Conservation (phyloP, 768 basidiomycete species). For the Mycena rosella region DNA sequence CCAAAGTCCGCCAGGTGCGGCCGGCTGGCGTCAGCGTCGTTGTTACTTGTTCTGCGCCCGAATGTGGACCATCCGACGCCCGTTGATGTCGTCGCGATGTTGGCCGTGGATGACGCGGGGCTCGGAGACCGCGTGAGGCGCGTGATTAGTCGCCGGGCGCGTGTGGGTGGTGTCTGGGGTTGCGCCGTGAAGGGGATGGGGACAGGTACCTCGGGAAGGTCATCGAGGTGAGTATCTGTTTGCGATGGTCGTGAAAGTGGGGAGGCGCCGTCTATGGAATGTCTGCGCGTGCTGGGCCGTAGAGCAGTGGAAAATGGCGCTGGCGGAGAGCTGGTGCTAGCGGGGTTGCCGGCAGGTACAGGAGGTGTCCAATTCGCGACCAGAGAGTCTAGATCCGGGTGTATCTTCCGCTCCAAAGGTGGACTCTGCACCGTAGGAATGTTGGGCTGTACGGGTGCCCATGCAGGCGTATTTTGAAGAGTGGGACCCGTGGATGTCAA, state of each 20-base stretch:
- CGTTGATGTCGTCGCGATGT: background rate
- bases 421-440: background rate
- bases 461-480: background rate
- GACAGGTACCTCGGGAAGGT: conserved; percentile 19
- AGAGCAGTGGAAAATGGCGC: conserved; percentile 23
- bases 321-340: background rate
- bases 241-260: background rate
- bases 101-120: conserved; percentile 21
- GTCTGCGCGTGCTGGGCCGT: conserved; percentile 26
- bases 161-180: conserved; percentile 19
- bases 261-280: conserved; percentile 23
- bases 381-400: conserved; percentile 34
- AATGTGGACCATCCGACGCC: conserved; percentile 36
- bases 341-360: conserved; percentile 5
- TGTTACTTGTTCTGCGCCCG: conserved; percentile 19
- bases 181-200: conserved; percentile 17
- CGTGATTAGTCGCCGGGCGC: conserved; percentile 12
- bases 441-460: background rate
- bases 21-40: background rate
- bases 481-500: conserved; percentile 13
- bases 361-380: conserved; percentile 34
- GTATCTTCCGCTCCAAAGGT: conserved; percentile 32
- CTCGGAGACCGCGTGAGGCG: conserved; percentile 23
- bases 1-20: conserved; percentile 30
- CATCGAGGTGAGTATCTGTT: conserved; percentile 11